Conservation (phyloP, 441 rosid species). For the Breynia disticha region DNA sequence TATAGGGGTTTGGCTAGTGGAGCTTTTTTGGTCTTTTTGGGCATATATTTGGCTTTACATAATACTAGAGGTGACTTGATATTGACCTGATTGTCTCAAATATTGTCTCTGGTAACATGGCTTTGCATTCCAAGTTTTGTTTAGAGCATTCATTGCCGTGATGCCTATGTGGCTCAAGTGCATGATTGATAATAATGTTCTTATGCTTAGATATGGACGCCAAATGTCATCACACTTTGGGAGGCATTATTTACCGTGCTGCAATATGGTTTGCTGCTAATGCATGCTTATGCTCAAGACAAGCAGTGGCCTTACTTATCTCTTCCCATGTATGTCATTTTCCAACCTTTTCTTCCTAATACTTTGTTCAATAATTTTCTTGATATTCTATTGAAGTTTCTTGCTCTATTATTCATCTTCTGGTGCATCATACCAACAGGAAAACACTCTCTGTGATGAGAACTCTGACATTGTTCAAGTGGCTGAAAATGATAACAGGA, state of each 20-base stretch:
- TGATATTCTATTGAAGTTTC: background rate
- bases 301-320: conserved; percentile 90
- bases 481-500: conserved; percentile 36
- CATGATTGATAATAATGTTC: background rate
- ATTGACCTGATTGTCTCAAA: too few relatives aligned
- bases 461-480: conserved; percentile 31
- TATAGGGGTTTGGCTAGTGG: conserved; percentile 87
- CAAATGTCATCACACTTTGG: conserved; percentile 68
- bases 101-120: too few relatives aligned
- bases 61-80: conserved; percentile 59
- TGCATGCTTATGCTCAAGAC: conserved; percentile 92
- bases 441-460: conserved; percentile 25
- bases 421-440: conserved; percentile 17
- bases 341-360: conserved; percentile 1
- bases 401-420: conserved; percentile 7
- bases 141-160: too few relatives aligned
- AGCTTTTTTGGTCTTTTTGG: conserved; percentile 97
- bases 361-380: background rate
- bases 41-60: conserved; percentile 93
- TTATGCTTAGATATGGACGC: conserved; percentile 59
- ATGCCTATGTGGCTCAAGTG: too few relatives aligned
- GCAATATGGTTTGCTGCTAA: conserved; percentile 63
- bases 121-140: too few relatives aligned
- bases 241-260: conserved; percentile 83
- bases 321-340: conserved; percentile 57